Conservation (phyloP, 1,284 basidiomycete species). For the Rhodotorula glutinis region DNA sequence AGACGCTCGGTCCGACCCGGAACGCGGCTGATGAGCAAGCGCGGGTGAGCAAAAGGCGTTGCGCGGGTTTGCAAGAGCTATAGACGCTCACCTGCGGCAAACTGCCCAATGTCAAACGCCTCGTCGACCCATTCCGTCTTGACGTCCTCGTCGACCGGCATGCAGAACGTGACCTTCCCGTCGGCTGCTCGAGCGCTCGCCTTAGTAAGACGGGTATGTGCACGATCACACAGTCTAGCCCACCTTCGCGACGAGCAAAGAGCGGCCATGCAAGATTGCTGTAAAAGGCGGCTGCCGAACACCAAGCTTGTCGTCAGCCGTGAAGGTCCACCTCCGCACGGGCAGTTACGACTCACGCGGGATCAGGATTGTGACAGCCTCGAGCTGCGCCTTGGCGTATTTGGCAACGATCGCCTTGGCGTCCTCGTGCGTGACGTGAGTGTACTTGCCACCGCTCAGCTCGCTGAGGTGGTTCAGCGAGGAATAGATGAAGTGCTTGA, state of each 20-base stretch:
- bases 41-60: too few relatives aligned
- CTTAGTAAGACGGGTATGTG: too few relatives aligned
- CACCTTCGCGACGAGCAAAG: slow-evolving; percentile 12
- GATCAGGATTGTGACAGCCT: background rate
- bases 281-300: slow-evolving; percentile 6
- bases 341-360: background rate
- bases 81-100: slow-evolving; percentile 1
- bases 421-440: slow-evolving; percentile 3
- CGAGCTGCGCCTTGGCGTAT: slow-evolving; percentile 4
- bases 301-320: too few relatives aligned
- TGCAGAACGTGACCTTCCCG: background rate
- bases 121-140: slow-evolving; percentile 15
- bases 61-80: too few relatives aligned
- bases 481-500: slow-evolving; percentile 18
- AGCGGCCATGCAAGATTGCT: slow-evolving; percentile 1
- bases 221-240: background rate
- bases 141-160: background rate
- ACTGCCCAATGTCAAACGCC: slow-evolving; percentile 10
- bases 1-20: background rate
- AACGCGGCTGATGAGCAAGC: slow-evolving; percentile 5
- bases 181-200: too few relatives aligned
- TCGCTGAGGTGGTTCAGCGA: slow-evolving; percentile 6
- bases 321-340: too few relatives aligned
- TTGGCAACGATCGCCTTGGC: slow-evolving; percentile 1
- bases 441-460: slow-evolving; percentile 4